A percentile compares a stretch with the other conserved stretches of the same genome.
These are phyloP conservation scores for Aspergillus ibericus DNA, from an alignment of 2,329 filamentous ascomycete genomes.

Conservation along the genomic window DNA sequence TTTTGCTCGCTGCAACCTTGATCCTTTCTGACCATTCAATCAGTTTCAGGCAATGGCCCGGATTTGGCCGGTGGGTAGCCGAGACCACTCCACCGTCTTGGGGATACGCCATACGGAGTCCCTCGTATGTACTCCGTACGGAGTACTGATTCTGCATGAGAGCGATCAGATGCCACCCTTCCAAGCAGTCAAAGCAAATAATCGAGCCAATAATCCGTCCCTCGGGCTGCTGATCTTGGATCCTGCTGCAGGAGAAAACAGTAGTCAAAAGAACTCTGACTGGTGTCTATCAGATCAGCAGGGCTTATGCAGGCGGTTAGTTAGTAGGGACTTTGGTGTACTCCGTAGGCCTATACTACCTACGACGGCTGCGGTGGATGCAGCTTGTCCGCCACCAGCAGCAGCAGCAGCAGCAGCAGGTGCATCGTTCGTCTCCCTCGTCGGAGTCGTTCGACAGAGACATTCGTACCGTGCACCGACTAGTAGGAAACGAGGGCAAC, in stretches of 20 bases:
- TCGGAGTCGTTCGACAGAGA: neutral
- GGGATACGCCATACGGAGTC: neutral
- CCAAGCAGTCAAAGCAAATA: neutral
- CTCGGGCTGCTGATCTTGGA: neutral
- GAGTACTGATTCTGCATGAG: neutral
- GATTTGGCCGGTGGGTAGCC: neutral
- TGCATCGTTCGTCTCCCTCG: neutral
- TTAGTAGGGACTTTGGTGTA: neutral
- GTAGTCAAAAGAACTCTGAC: neutral
- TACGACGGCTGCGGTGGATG: neutral
- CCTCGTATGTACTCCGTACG: neutral
- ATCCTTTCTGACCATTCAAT: neutral
- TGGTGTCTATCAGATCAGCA: neutral
- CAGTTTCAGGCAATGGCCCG: conserved; percentile 3
- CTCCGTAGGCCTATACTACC: neutral
- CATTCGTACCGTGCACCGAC: neutral
- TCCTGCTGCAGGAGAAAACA: neutral
- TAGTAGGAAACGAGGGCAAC: neutral
- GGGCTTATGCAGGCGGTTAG: neutral
- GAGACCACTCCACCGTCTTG: neutral
- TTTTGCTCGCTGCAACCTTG: neutral
- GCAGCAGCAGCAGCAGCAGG: neutral
- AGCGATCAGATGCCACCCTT: neutral
- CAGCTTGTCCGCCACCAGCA: neutral
- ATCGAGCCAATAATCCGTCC: neutral